Conservation (phyloP, 2,329 filamentous ascomycete species). For the Ceratocystis smalleyi region DNA sequence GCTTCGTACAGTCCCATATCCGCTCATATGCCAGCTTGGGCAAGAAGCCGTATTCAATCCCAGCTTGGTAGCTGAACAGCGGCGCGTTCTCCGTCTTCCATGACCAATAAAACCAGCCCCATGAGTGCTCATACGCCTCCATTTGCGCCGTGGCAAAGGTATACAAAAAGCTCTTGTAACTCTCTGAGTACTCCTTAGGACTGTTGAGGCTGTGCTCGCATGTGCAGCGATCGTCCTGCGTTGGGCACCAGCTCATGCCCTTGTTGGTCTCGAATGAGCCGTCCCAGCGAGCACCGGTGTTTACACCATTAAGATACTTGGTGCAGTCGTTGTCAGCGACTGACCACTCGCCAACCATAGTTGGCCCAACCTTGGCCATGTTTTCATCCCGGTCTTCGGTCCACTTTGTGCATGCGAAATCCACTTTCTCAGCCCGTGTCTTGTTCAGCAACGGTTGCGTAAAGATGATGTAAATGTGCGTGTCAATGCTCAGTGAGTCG, state of each 20-base stretch:
- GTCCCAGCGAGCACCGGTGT: constrained; percentile 54
- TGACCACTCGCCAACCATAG: constrained; percentile 61
- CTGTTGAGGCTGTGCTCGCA: constrained; percentile 42
- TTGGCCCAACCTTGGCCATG: constrained; percentile 43
- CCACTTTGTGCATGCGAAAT: constrained; percentile 56
- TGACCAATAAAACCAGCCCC: constrained; percentile 76
- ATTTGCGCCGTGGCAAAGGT: constrained; percentile 64
- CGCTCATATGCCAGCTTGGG: constrained; percentile 41
- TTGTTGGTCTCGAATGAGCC: constrained; percentile 46
- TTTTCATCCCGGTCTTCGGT: constrained; percentile 39
- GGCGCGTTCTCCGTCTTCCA: constrained; percentile 58
- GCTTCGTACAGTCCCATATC: constrained; percentile 32
- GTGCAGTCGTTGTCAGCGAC: constrained; percentile 57
- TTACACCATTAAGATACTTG: constrained; percentile 50
- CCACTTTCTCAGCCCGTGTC: constrained; percentile 49
- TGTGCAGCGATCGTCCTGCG: constrained; percentile 34
- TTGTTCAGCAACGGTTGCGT: constrained; percentile 51
- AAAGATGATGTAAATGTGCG: constrained; percentile 68
- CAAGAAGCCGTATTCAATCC: constrained; percentile 44
- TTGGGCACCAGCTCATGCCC: constrained; percentile 44
- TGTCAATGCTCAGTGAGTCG: constrained; percentile 52
- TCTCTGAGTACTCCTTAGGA: constrained; percentile 20
- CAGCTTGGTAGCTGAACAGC: constrained; percentile 59
- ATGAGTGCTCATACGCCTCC: constrained; percentile 54
- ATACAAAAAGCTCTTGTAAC: constrained; percentile 52